Conservation (phyloP, 2,329 filamentous ascomycete species). For the Sclerotinia glacialis region DNA sequence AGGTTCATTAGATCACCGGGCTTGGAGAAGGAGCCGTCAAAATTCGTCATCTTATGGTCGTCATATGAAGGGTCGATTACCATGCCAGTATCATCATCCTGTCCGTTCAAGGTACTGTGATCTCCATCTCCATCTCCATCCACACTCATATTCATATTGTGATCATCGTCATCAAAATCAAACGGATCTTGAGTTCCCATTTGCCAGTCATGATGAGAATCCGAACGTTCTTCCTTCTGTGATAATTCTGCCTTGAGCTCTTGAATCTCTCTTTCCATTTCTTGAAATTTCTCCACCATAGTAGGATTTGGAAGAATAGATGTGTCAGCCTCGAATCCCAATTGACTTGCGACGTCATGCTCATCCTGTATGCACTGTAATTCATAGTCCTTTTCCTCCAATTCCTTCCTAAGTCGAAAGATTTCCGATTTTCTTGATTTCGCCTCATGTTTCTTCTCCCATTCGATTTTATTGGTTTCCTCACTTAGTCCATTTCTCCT, state of each 20-base stretch:
- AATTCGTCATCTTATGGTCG: slow-evolving; percentile 18
- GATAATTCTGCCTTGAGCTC: slow-evolving; percentile 34
- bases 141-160: slow-evolving; percentile 39
- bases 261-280: slow-evolving; percentile 35
- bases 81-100: slow-evolving; percentile 3
- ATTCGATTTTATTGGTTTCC: slow-evolving; percentile 53
- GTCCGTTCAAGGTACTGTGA: slow-evolving; percentile 13
- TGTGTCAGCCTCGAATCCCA: slow-evolving; percentile 33
- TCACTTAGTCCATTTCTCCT: slow-evolving; percentile 56
- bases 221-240: slow-evolving; percentile 28
- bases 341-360: slow-evolving; percentile 35
- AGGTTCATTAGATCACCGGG: slow-evolving; percentile 34
- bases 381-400: slow-evolving; percentile 41
- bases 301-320: slow-evolving; percentile 22
- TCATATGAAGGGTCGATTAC: slow-evolving; percentile 10
- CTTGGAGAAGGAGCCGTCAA: slow-evolving; percentile 14
- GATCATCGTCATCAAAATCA: slow-evolving; percentile 31
- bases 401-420: slow-evolving; percentile 47
- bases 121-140: slow-evolving; percentile 28
- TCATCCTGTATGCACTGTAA: slow-evolving; percentile 37
- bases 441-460: slow-evolving; percentile 46
- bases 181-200: slow-evolving; percentile 48
- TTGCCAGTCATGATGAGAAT: slow-evolving; percentile 47
- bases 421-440: slow-evolving; percentile 48
- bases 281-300: slow-evolving; percentile 31